phyloP scores from a whole-genome alignment of 2,329 filamentous ascomycete species.

The Diaporthe australafricana region DNA sequence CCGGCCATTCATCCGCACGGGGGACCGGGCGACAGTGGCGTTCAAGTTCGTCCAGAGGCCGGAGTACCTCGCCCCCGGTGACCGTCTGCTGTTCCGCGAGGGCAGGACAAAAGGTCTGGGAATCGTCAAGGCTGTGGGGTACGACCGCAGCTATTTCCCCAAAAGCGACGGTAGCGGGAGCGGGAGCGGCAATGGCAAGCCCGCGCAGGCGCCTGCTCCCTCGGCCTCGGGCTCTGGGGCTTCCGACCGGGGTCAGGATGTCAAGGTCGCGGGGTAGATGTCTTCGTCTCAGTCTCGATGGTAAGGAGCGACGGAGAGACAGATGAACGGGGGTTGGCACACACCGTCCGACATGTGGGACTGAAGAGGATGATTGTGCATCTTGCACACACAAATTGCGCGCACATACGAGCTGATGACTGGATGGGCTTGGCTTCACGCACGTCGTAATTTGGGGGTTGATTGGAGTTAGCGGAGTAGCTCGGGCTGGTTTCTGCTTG shows the following conservation, averaged over 20 bases:
- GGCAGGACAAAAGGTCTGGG: constrained; percentile 94
- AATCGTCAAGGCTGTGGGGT: constrained; percentile 92
- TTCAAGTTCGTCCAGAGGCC: constrained; percentile 95
- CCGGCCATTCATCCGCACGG: constrained; percentile 92
- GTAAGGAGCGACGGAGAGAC: no score
- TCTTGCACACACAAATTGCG: background rate
- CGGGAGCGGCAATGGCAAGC: constrained; percentile 1
- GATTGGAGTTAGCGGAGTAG: background rate
- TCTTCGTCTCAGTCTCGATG: background rate
- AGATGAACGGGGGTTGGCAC: background rate
- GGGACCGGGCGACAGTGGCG: constrained; percentile 92
- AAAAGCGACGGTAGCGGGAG: background rate
- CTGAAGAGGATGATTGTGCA: background rate
- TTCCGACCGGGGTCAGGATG: background rate
- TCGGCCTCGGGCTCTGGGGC: background rate
- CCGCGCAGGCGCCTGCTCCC: background rate
- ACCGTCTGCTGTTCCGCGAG: constrained; percentile 92
- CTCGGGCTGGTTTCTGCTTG: background rate
- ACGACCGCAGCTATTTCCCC: constrained; percentile 69
- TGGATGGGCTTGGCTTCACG: background rate
- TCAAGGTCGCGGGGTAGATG: constrained; percentile 1
- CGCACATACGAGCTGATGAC: constrained; percentile 5
- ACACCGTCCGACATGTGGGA: no score
- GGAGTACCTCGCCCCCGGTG: constrained; percentile 90
- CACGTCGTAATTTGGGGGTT: background rate